Evolutionary conservation across 768 basidiomycete genomes (phyloP), one percentile per base, ranked within the genome.

Genomic region (Suillus occidentalis): DNA sequence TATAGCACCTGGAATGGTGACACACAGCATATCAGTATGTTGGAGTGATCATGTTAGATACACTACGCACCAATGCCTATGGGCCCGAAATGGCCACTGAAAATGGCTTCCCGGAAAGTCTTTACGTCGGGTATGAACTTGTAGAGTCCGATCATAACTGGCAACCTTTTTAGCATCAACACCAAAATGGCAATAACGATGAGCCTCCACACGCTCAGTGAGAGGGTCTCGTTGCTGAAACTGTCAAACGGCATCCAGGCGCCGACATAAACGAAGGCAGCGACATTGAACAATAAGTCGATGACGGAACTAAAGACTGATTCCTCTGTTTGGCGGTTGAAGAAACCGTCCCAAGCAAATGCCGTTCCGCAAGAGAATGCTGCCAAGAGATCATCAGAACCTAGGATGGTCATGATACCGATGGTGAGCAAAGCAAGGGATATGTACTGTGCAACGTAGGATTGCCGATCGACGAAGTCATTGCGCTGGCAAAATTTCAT

Each of bases 301-400:
- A 99, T 94, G 70, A 99, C 96, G 77, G 93, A 94, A 69, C 90
- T 92, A 82, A 99, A 99, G 66, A 95, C 89, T 36, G 93, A 87
- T 75, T 98, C 96, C 73, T 97, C 96, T 0, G 95, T 97, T 72
- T 95, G 94, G 64, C 87, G 86, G 76, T 94, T 94, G 82, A 92
- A 92, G 80, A 95, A 96, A 42, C 89, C 94, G 72, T 97, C 95
- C 95, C 95, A 97, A 0, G 95, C 97, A 74, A 98, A 99, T 2
- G 95, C 94, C 6, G 94, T 90, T 20, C 97, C 97, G 72, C 96
- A 98, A 6, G 89, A 88, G 75, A 99, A 99, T 1, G 97, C 91
- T 18, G 96, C 94, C 9, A 99, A 84, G 22, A 99, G 87, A 76
- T 98, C 96, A 77, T 98, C 95, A 13, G 93, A 90, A 39, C 95